Evolutionary conservation across 1,284 basidiomycete species (phyloP).

Genomic region (Ceraceosorus bombacis): DNA sequence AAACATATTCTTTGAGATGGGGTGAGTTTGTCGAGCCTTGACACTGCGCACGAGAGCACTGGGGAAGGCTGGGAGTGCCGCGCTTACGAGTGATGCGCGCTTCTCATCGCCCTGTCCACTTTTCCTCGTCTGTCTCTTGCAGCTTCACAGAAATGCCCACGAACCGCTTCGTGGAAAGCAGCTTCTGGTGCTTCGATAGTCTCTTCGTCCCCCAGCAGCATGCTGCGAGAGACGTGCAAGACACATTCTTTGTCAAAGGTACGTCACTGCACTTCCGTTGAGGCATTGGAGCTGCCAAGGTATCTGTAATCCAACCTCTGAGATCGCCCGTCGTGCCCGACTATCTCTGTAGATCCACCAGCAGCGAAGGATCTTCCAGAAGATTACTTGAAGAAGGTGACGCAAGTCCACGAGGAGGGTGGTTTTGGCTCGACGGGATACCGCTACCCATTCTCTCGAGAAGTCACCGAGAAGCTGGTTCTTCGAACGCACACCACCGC

Average conservation of each 20-base stretch:
- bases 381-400: slow-evolving; percentile 83
- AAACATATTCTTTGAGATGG: slow-evolving; percentile 98
- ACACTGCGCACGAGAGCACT: not conserved
- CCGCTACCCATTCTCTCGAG: slow-evolving; percentile 88
- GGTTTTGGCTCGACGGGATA: slow-evolving; percentile 95
- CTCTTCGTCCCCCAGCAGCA: slow-evolving; percentile 99
- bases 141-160: slow-evolving; percentile 98
- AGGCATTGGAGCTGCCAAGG: too few species aligned
- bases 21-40: slow-evolving; percentile 52
- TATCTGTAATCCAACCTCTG: too few species aligned
- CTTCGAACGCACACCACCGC: slow-evolving; percentile 96
- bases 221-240: slow-evolving; percentile 93
- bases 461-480: slow-evolving; percentile 83
- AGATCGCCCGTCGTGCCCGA: too few species aligned
- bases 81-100: too few species aligned
- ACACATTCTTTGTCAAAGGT: slow-evolving; percentile 90
- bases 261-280: too few species aligned
- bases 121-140: not conserved
- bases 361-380: slow-evolving; percentile 68
- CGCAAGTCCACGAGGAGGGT: slow-evolving; percentile 78
- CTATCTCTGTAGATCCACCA: slow-evolving; percentile 59
- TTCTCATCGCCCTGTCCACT: not conserved
- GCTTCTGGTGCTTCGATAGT: slow-evolving; percentile 99
- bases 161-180: slow-evolving; percentile 91
- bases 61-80: too few species aligned